phyloP scores from a whole-genome alignment of 139 green algal species.

The Chlorella sp. region DNA sequence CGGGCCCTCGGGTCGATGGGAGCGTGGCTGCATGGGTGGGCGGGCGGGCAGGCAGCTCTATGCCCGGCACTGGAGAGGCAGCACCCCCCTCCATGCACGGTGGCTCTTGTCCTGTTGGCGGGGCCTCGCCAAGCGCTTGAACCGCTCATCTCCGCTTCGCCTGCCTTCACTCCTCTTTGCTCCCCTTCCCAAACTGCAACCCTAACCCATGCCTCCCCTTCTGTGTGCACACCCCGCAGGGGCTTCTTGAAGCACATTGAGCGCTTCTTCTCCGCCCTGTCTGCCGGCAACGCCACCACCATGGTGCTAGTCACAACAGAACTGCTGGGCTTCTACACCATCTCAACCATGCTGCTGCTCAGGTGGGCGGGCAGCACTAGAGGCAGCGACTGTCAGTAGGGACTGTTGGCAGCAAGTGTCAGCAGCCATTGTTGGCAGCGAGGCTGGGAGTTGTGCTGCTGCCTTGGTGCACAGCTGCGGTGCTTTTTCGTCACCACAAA shows the following conservation, averaged over 20 bases:
- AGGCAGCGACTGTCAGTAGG: no score
- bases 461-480: no score
- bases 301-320: conserved; percentile 83
- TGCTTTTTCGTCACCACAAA: no score
- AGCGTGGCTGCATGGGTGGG: not conserved
- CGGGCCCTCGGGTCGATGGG: not conserved
- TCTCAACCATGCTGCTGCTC: conserved; percentile 88
- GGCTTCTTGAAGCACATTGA: conserved; percentile 83
- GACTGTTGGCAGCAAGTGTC: not conserved
- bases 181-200: no score
- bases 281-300: conserved; percentile 51
- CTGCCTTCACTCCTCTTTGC: not conserved
- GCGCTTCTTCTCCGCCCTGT: conserved; percentile 71
- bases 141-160: not conserved
- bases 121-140: no score
- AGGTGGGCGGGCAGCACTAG: no score
- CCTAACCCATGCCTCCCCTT: no score
- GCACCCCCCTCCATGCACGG: not conserved
- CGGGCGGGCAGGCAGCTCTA: not conserved
- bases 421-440: not conserved
- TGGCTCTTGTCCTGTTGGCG: not conserved
- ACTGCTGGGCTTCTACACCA: conserved; percentile 83
- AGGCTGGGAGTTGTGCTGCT: not conserved
- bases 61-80: not conserved
- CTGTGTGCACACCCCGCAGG: no score